Percentiles rank a stretch among this genome's conserved stretches.
Conservation (phyloP, 2,329 filamentous ascomycete genomes). For the Neofusicoccum laricinum region DNA sequence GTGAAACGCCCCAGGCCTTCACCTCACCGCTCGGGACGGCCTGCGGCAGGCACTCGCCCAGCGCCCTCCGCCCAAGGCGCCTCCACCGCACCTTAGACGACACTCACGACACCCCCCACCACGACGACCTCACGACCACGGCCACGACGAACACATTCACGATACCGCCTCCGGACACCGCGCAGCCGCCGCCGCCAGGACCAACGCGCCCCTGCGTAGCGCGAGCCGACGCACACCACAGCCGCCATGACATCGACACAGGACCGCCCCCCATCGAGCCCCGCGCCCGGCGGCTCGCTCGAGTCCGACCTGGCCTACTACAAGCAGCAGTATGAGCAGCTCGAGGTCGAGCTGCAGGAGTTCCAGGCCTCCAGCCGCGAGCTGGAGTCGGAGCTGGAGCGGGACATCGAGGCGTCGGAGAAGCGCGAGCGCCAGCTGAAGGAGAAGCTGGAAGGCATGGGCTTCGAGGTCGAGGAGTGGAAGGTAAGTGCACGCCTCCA, state of each 20-base stretch:
- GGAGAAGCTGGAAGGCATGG: conserved; percentile 79
- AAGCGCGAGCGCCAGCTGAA: conserved; percentile 83
- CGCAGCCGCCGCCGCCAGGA: conserved; percentile 16
- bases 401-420: conserved; percentile 92
- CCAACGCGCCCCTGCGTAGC: conserved; percentile 19
- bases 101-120: conserved; percentile 16
- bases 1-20: conserved; percentile 9
- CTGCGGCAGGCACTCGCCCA: conserved; percentile 5
- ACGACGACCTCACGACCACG: conserved; percentile 15
- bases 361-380: conserved; percentile 94
- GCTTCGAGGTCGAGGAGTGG: conserved; percentile 96
- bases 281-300: conserved; percentile 23
- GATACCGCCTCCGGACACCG: not conserved
- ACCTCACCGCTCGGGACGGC: conserved; percentile 11
- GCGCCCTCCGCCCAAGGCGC: conserved; percentile 5
- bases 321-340: conserved; percentile 90
- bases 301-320: conserved; percentile 89
- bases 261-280: conserved; percentile 30
- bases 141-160: conserved; percentile 17
- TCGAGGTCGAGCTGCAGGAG: conserved; percentile 87
- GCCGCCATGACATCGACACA: conserved; percentile 28
- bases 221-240: conserved; percentile 20
- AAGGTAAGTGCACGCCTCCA: conserved; percentile 62
- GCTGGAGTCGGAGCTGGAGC: conserved; percentile 89
- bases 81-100: conserved; percentile 16